Evolutionary conservation across 768 basidiomycete species (phyloP), one percentile per base, ranked within the genome.

Genomic region (Rubroboletus satanas): DNA sequence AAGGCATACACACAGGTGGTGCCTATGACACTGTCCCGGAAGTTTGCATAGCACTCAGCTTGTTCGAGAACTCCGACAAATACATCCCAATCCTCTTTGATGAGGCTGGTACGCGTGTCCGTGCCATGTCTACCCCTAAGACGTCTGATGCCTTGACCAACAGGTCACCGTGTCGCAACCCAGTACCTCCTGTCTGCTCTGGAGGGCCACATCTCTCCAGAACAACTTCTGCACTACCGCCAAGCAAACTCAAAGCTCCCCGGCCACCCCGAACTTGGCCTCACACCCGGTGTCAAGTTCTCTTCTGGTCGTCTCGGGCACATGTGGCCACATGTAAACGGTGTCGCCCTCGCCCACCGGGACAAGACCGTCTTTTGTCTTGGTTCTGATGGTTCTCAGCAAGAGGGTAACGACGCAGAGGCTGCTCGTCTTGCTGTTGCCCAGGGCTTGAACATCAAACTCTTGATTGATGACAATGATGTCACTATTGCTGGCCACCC

Each of bases 401-500:
- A 94, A 69, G 92, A 93, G 68, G 92, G 92, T 15, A 88, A 93
- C 66, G 90, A 93, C 62, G 91, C 92, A 2, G 92, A 94, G 67
- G 92, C 92, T 15, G 92, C 92, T 14, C 79, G 91, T 17, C 78
- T 94, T 32, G 91, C 92, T 17, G 92, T 92, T 39, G 91, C 92
- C 2, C 85, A 93, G 66, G 71, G 76, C 41, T 76, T 94, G 62
- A 91, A 93, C 67, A 81, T 94, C 70, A 94, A 94, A 72, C 75
- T 93, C 52, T 71, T 93, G 68, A 85, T 94, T 59, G 92, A 94
- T 62, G 90, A 93, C 72, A 93, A 94, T 72, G 86, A 94, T 67
- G 91, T 93, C 60, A 93, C 91, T 8, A 94, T 93, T 56, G 84
- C 91, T n/a, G 92, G 92, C 0, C 90, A 93, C 64, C 92, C 92